phyloP scores from a whole-genome alignment of 306 rosid species.

The Citrullus amarus region DNA sequence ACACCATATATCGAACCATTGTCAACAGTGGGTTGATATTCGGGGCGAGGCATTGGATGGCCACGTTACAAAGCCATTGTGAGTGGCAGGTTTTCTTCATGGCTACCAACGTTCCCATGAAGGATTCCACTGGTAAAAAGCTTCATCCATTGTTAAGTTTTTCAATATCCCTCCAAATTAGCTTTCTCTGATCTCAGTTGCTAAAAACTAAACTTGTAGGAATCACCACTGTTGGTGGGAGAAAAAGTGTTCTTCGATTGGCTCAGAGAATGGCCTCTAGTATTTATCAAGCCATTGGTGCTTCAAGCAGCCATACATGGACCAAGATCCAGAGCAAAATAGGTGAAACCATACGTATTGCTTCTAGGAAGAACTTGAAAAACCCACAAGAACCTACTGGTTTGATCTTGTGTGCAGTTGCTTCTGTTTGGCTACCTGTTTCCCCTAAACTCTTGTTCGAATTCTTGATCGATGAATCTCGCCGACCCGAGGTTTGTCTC shows the following conservation, averaged over 20 bases:
- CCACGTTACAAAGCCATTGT: slow-evolving; percentile 79
- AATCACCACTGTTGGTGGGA: slow-evolving; percentile 80
- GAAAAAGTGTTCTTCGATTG: slow-evolving; percentile 75
- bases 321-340: slow-evolving; percentile 64
- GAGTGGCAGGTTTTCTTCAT: slow-evolving; percentile 66
- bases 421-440: slow-evolving; percentile 84
- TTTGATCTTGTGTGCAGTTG: slow-evolving; percentile 79
- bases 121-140: slow-evolving; percentile 53
- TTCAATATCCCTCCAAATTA: not conserved
- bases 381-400: slow-evolving; percentile 91
- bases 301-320: slow-evolving; percentile 80
- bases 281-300: slow-evolving; percentile 76
- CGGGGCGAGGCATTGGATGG: slow-evolving; percentile 91
- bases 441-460: slow-evolving; percentile 54
- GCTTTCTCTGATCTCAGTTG: not conserved
- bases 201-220: slow-evolving; percentile 25
- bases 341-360: slow-evolving; percentile 74
- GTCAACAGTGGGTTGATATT: slow-evolving; percentile 75
- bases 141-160: not conserved
- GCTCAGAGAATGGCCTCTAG: slow-evolving; percentile 85
- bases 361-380: slow-evolving; percentile 87
- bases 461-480: slow-evolving; percentile 75
- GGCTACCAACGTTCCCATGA: slow-evolving; percentile 99
- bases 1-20: slow-evolving; percentile 56
- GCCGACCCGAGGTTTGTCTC: slow-evolving; percentile 49